Percentiles rank a stretch among this genome's conserved stretches.
phyloP scores from a whole-genome alignment of 129 eudicot genomes.

The Flaveria ramosissima region DNA sequence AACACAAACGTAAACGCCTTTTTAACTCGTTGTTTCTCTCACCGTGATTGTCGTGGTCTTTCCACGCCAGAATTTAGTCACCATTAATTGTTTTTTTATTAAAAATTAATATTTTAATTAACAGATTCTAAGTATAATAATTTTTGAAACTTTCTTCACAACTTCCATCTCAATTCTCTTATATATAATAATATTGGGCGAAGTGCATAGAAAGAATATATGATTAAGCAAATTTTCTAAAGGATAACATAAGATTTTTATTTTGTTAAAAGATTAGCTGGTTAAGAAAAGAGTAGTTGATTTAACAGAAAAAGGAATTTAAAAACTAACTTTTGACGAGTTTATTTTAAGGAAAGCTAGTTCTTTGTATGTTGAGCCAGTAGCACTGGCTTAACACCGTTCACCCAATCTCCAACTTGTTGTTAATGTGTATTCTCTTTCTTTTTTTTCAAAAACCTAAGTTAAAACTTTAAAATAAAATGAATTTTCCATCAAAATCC shows the following conservation, averaged over 20 bases:
- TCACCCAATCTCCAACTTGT: background rate
- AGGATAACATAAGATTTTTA: background rate
- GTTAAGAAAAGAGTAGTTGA: too few species aligned
- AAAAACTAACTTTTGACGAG: too few species aligned
- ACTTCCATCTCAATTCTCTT: background rate
- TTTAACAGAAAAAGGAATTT: too few species aligned
- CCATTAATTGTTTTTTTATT: background rate
- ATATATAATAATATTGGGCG: background rate
- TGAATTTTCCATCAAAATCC: background rate
- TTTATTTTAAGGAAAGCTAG: too few species aligned
- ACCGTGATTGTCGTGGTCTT: slow-evolving; percentile 13
- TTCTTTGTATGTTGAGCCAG: background rate
- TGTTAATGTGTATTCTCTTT: background rate
- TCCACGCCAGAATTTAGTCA: slow-evolving; percentile 15
- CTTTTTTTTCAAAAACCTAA: background rate
- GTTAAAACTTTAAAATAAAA: background rate
- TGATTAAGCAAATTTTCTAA: background rate
- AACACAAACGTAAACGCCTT: slow-evolving; percentile 16
- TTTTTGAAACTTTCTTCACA: slow-evolving; percentile 4
- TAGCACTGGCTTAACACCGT: background rate
- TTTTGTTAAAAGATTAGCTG: background rate
- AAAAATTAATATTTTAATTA: background rate
- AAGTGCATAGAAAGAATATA: background rate
- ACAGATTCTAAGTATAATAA: background rate
- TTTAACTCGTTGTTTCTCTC: background rate